Evolutionary conservation across 1,284 basidiomycete genomes (phyloP).

Genomic region (Dichomitus squalens): DNA sequence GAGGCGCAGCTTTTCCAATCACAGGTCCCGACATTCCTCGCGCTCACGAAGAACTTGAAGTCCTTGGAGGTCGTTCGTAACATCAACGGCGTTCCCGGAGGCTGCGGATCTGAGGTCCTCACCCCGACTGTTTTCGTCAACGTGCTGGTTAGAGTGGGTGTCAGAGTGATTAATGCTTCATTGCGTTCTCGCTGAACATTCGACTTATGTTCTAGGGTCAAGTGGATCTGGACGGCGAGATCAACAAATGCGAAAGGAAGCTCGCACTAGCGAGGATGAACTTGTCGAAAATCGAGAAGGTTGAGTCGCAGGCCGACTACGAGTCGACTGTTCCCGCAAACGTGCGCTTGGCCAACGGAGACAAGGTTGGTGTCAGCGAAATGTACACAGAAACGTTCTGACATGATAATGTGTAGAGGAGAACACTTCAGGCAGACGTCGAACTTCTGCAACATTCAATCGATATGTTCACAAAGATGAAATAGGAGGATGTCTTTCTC

Average conservation of each 20-base stretch:
- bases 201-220: conserved; percentile 46
- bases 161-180: neutral
- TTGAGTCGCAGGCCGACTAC: conserved; percentile 74
- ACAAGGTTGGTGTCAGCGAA: conserved; percentile 56
- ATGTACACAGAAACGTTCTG: neutral
- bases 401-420: neutral
- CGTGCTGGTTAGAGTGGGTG: conserved; percentile 79
- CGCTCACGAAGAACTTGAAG: conserved; percentile 91
- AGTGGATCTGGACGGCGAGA: conserved; percentile 83
- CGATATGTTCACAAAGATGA: too few relatives aligned
- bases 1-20: conserved; percentile 70
- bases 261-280: conserved; percentile 69
- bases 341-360: conserved; percentile 72
- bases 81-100: conserved; percentile 72
- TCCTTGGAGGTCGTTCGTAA: conserved; percentile 51
- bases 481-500: too few relatives aligned
- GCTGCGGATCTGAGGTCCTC: conserved; percentile 87
- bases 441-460: too few relatives aligned
- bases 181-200: neutral
- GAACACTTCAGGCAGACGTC: too few relatives aligned
- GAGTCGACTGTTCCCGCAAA: conserved; percentile 76
- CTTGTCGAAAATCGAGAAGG: conserved; percentile 66
- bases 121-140: conserved; percentile 77
- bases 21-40: conserved; percentile 76
- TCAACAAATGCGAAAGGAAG: conserved; percentile 88